These are phyloP conservation scores for Cytospora paraplurivora DNA, from an alignment of 2,329 filamentous ascomycete species.

Conservation along the genomic window DNA sequence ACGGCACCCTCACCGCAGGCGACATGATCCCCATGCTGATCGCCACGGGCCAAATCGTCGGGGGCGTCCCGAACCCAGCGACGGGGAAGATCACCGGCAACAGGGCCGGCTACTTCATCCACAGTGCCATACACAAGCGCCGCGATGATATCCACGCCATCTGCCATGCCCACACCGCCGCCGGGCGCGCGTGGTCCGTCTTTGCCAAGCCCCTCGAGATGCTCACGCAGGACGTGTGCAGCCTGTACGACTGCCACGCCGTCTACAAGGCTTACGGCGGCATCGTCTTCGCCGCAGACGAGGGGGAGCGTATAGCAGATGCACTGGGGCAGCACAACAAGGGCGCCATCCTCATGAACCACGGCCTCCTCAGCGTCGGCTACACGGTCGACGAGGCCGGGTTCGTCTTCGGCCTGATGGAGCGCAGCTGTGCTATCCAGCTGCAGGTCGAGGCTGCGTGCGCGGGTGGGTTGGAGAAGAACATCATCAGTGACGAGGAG, in stretches of 20 bases:
- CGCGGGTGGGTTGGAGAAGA: constrained; percentile 47
- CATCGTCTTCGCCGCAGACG: constrained; percentile 60
- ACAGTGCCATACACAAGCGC: constrained; percentile 68
- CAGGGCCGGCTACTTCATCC: constrained; percentile 70
- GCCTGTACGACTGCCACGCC: constrained; percentile 63
- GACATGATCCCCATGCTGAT: constrained; percentile 69
- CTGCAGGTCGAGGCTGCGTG: constrained; percentile 66
- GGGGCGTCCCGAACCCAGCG: constrained; percentile 59
- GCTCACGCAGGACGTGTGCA: constrained; percentile 68
- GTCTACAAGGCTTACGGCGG: constrained; percentile 62
- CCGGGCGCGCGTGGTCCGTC: constrained; percentile 67
- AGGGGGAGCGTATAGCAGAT: constrained; percentile 64
- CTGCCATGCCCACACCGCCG: constrained; percentile 68
- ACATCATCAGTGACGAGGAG: constrained; percentile 43
- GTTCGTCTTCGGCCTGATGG: constrained; percentile 69
- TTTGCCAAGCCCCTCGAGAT: constrained; percentile 69
- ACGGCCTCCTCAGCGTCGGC: constrained; percentile 72
- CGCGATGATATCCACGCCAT: constrained; percentile 66
- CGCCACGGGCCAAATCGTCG: constrained; percentile 59
- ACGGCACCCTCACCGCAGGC: constrained; percentile 64
- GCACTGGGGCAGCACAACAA: constrained; percentile 61
- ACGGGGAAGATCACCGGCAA: constrained; percentile 52
- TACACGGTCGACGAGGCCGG: constrained; percentile 73
- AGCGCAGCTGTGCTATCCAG: constrained; percentile 70
- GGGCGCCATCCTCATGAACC: constrained; percentile 68